Conservation (phyloP, 495 filamentous ascomycete genomes). For the Penicillium ochrochloron region DNA sequence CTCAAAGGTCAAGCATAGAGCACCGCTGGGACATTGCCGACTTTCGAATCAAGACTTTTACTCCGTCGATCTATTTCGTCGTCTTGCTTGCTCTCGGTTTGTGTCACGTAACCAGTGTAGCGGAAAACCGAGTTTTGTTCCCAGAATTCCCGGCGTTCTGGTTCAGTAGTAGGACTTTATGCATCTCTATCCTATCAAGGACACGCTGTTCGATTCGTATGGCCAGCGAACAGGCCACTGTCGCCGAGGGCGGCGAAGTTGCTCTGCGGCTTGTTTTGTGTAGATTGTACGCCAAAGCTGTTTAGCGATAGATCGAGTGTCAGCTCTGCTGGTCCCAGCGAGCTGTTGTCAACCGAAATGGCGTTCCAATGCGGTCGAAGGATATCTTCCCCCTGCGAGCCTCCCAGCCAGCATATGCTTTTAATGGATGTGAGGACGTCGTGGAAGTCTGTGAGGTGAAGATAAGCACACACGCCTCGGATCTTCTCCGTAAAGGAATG, state of each 20-base stretch:
- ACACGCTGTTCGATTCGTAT: neutral
- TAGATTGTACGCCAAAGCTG: neutral
- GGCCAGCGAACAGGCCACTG: too few relatives aligned
- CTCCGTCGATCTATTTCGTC: too few relatives aligned
- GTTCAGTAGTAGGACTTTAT: too few relatives aligned
- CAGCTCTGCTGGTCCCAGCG: neutral
- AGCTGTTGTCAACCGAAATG: constrained; percentile 2
- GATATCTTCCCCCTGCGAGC: constrained; percentile 23
- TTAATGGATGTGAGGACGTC: constrained; percentile 33
- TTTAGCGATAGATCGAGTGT: neutral
- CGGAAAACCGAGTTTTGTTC: neutral
- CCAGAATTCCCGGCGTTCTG: neutral
- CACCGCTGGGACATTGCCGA: neutral
- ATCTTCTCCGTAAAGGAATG: constrained; percentile 37
- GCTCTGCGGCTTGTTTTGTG: neutral
- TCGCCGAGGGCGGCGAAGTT: neutral
- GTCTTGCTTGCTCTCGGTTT: too few relatives aligned
- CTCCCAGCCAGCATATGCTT: constrained; percentile 43
- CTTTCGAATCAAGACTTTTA: neutral
- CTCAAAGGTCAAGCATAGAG: neutral
- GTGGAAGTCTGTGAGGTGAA: constrained; percentile 31
- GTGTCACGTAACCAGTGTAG: neutral
- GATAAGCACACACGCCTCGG: constrained; percentile 7
- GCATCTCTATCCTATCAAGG: neutral
- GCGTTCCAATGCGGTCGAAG: constrained; percentile 38